Evolutionary conservation across 2,329 filamentous ascomycete species (phyloP).

Genomic region (Plectosphaerella cucumerina): DNA sequence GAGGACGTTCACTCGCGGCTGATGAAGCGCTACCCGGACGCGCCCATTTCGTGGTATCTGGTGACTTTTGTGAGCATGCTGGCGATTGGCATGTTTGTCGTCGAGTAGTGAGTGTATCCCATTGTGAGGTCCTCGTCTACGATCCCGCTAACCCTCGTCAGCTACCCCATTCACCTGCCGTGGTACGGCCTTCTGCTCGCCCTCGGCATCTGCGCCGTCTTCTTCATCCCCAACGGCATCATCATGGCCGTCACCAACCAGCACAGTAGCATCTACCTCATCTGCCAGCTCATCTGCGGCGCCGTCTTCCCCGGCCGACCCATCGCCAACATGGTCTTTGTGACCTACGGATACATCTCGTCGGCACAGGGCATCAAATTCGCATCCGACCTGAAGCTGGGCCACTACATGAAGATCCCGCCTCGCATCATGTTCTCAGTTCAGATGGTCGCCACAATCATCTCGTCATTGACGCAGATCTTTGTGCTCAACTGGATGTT

Average conservation of each 20-base stretch:
- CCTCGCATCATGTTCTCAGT: conserved; percentile 63
- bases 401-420: conserved; percentile 70
- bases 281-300: conserved; percentile 82
- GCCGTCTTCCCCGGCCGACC: conserved; percentile 78
- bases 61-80: conserved; percentile 72
- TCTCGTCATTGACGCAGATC: conserved; percentile 79
- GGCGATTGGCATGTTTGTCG: conserved; percentile 75
- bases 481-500: conserved; percentile 91
- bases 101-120: conserved; percentile 67
- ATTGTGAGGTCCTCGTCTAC: not conserved
- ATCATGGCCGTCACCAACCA: conserved; percentile 93
- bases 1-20: conserved; percentile 83
- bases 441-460: conserved; percentile 69
- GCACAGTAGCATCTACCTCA: conserved; percentile 80
- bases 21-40: conserved; percentile 79
- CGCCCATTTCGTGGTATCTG: conserved; percentile 78
- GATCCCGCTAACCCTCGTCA: conserved; percentile 25
- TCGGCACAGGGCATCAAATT: conserved; percentile 89
- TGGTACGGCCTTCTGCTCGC: conserved; percentile 80
- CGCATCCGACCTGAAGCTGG: conserved; percentile 77
- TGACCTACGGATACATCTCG: conserved; percentile 86
- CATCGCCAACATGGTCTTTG: conserved; percentile 90
- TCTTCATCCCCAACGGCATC: conserved; percentile 88
- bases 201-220: conserved; percentile 69
- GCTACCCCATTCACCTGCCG: conserved; percentile 75